Percentiles rank a stretch among this genome's conserved stretches.
These are phyloP conservation scores for Acidiella bohemica DNA, from an alignment of 495 filamentous ascomycete species.

Conservation along the genomic window DNA sequence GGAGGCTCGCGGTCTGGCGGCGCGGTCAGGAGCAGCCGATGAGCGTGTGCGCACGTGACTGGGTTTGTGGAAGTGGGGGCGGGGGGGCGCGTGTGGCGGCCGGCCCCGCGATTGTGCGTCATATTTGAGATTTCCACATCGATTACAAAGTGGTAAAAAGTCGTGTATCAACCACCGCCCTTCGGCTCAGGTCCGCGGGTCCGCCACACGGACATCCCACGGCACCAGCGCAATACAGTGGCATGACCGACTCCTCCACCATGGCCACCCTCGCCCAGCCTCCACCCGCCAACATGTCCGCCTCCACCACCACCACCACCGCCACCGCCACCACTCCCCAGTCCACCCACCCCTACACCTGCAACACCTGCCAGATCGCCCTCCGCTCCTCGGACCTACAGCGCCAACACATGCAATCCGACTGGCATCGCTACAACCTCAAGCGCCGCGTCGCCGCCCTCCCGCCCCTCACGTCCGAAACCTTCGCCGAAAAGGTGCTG, in stretches of 20 bases:
- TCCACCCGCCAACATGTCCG: conserved; percentile 1
- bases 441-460: conserved; percentile 88
- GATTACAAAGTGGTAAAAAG: too few relatives aligned
- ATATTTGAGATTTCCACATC: not conserved
- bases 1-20: too few relatives aligned
- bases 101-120: too few relatives aligned
- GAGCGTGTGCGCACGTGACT: too few relatives aligned
- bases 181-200: not conserved
- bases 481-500: conserved; percentile 94
- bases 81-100: too few relatives aligned
- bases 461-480: conserved; percentile 80
- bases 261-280: conserved; percentile 14
- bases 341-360: conserved; percentile 82
- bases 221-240: too few relatives aligned
- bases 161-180: too few relatives aligned
- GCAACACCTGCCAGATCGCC: conserved; percentile 94
- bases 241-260: not conserved
- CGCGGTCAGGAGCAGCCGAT: too few relatives aligned
- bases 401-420: conserved; percentile 85
- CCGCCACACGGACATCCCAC: not conserved
- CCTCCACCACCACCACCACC: too few relatives aligned
- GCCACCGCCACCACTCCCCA: too few relatives aligned
- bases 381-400: conserved; percentile 91
- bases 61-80: too few relatives aligned
- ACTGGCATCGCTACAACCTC: conserved; percentile 86